These are phyloP conservation scores for Backusella luteola DNA, from an alignment of 192 early-diverging fungal species.

Conservation along the genomic window DNA sequence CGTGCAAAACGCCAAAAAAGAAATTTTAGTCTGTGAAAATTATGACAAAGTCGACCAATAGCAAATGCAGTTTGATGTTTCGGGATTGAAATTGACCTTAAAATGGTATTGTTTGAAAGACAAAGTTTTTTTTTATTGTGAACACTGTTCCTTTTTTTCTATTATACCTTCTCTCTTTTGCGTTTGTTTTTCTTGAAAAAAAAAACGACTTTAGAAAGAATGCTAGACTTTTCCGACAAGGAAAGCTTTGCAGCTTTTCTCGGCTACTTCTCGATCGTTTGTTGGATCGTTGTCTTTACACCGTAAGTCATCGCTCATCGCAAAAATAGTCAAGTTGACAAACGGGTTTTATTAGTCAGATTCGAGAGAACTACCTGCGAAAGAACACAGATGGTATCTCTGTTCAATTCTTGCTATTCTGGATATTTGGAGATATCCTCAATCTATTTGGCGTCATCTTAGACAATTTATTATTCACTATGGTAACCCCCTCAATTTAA, in stretches of 20 bases:
- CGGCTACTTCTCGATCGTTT: conserved; percentile 64
- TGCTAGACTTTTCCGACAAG: neutral
- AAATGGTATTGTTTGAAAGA: neutral
- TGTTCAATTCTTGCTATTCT: conserved; percentile 65
- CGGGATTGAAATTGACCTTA: neutral
- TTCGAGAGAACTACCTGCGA: conserved; percentile 71
- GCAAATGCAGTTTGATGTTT: neutral
- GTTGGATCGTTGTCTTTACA: conserved; percentile 83
- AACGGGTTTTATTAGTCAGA: conserved; percentile 47
- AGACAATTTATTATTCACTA: conserved; percentile 64
- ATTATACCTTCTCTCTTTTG: neutral
- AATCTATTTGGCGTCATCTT: conserved; percentile 69
- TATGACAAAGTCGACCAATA: neutral
- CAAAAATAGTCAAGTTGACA: neutral
- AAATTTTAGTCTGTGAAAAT: neutral
- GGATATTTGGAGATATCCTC: conserved; percentile 79
- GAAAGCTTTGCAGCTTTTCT: conserved; percentile 39
- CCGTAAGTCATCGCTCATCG: conserved; percentile 51
- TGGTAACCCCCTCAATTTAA: conserved; percentile 44
- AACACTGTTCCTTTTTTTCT: neutral
- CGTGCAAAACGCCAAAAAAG: neutral
- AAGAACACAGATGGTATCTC: conserved; percentile 79
- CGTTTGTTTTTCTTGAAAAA: neutral
- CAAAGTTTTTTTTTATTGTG: neutral
- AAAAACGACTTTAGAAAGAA: neutral